Evolutionary conservation across 2,329 filamentous ascomycete species (phyloP).

Genomic region (Trichoderma semiorbis): DNA sequence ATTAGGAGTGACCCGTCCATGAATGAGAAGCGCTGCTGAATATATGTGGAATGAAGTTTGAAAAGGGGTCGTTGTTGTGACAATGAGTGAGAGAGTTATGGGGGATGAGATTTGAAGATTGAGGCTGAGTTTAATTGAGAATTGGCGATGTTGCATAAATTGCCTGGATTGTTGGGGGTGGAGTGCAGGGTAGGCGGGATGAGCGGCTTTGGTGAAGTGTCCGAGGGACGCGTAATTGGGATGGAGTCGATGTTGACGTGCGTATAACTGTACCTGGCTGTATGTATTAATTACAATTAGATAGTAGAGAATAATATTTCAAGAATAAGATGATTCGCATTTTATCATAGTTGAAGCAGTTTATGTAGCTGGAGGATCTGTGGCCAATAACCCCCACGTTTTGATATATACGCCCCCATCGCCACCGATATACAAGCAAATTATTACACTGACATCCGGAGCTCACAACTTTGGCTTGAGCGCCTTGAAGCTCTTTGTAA

Average conservation of each 20-base stretch:
- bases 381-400: not conserved
- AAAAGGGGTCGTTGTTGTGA: not conserved
- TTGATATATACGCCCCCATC: not conserved
- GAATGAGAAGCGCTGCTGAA: not conserved
- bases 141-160: not conserved
- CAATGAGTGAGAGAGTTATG: not conserved
- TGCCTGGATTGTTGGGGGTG: not conserved
- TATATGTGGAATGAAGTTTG: not conserved
- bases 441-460: not conserved
- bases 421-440: not conserved
- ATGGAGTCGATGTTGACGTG: not conserved
- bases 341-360: not conserved
- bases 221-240: not conserved
- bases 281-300: not conserved
- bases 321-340: not conserved
- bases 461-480: not conserved
- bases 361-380: too few species aligned
- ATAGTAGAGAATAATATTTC: not conserved
- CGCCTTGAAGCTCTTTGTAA: constrained; percentile 29
- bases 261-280: not conserved
- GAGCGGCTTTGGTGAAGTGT: not conserved
- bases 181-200: constrained; percentile 3
- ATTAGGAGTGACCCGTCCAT: not conserved
- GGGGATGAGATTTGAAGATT: not conserved
- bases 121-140: not conserved